These are phyloP conservation scores for Zoysia japonica DNA, from an alignment of 176 grass and related monocot genomes.

Conservation along the genomic window DNA sequence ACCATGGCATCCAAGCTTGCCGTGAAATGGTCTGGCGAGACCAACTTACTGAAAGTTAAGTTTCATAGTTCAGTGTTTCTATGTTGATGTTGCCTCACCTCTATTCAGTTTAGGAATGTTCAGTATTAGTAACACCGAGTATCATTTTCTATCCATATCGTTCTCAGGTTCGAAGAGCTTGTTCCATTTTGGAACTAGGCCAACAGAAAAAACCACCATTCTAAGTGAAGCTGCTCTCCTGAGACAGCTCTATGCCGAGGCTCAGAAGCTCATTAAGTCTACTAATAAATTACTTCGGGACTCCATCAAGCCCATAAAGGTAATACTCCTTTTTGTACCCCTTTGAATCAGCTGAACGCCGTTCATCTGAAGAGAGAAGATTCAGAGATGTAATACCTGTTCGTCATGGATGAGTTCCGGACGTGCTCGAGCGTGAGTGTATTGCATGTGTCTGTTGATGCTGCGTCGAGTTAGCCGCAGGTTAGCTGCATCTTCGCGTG, in stretches of 20 bases:
- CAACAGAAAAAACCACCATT: conserved; percentile 61
- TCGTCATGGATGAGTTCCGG: too few species aligned
- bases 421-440: too few species aligned
- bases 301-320: conserved; percentile 82
- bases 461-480: too few species aligned
- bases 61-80: not conserved
- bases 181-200: conserved; percentile 70
- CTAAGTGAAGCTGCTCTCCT: conserved; percentile 60
- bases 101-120: conserved; percentile 4
- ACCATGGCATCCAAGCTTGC: conserved; percentile 71
- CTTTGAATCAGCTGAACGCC: not conserved
- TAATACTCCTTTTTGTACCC: not conserved
- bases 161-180: conserved; percentile 82
- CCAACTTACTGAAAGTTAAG: conserved; percentile 72
- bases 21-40: conserved; percentile 78
- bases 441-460: too few species aligned
- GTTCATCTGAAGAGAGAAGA: not conserved
- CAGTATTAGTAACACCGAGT: not conserved
- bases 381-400: not conserved
- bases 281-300: conserved; percentile 74
- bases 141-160: conserved; percentile 12
- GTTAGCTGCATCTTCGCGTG: too few species aligned
- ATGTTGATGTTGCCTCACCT: not conserved
- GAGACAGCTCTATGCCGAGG: conserved; percentile 53
- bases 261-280: conserved; percentile 68